These are phyloP conservation scores for Eucommia ulmoides DNA, from an alignment of 257 asterid species.

Conservation along the genomic window DNA sequence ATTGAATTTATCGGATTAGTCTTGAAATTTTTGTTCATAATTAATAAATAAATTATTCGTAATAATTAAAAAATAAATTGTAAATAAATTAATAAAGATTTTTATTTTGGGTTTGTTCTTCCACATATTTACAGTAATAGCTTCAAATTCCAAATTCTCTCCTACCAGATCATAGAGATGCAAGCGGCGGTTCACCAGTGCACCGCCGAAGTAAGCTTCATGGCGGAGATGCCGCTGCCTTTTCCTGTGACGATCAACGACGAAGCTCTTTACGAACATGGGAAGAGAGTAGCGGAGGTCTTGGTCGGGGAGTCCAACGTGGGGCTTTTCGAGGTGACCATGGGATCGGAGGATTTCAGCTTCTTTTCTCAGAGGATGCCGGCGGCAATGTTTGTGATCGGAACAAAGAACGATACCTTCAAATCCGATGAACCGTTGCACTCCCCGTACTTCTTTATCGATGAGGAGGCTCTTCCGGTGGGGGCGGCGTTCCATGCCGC, in stretches of 20 bases:
- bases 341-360: constrained; percentile 94
- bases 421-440: background rate
- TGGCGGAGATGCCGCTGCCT: constrained; percentile 37
- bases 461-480: background rate
- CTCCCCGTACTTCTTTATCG: background rate
- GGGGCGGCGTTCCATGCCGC: background rate
- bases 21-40: background rate
- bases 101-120: background rate
- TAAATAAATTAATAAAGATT: no score
- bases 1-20: background rate
- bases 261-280: constrained; percentile 46
- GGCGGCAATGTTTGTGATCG: constrained; percentile 34
- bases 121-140: background rate
- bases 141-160: background rate
- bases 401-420: background rate
- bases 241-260: constrained; percentile 58
- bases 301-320: constrained; percentile 50
- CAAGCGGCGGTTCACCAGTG: constrained; percentile 68
- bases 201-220: constrained; percentile 43
- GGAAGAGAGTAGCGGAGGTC: constrained; percentile 37
- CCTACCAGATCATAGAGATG: constrained; percentile 48
- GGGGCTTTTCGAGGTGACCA: constrained; percentile 8
- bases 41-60: no score
- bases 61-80: background rate
- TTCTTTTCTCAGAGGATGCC: constrained; percentile 54